These are phyloP conservation scores for Penicillium coffeae DNA, from an alignment of 495 filamentous ascomycete genomes.

Conservation along the genomic window DNA sequence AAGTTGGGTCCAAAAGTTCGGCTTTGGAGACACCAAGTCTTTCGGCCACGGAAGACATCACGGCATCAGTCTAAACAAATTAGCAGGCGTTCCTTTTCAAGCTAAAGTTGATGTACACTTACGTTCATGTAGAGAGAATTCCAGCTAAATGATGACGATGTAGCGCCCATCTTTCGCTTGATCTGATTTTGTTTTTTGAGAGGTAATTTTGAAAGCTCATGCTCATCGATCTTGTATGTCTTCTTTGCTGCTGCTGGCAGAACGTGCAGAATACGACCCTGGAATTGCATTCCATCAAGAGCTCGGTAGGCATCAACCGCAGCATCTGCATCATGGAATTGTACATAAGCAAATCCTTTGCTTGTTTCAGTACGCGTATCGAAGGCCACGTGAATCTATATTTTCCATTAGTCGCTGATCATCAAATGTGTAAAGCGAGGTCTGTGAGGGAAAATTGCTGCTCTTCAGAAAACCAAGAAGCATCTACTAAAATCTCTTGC, in stretches of 20 bases:
- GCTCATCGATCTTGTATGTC: conserved; percentile 79
- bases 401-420: conserved; percentile 34
- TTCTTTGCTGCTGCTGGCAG: conserved; percentile 76
- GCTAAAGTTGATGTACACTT: conserved; percentile 21
- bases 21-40: conserved; percentile 84
- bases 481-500: conserved; percentile 78
- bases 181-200: conserved; percentile 91
- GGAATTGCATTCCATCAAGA: conserved; percentile 78
- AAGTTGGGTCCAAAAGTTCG: conserved; percentile 89
- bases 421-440: conserved; percentile 20
- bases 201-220: conserved; percentile 79
- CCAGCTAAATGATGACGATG: conserved; percentile 83
- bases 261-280: conserved; percentile 87
- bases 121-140: conserved; percentile 98
- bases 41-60: conserved; percentile 84
- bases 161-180: conserved; percentile 72
- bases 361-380: conserved; percentile 58
- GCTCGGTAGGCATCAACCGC: conserved; percentile 73
- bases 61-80: conserved; percentile 67
- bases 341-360: conserved; percentile 89
- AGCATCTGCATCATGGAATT: conserved; percentile 62
- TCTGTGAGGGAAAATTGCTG: conserved; percentile 35
- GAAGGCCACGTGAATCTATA: conserved; percentile 76
- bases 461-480: conserved; percentile 59
- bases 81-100: conserved; percentile 16